Conservation (phyloP, 192 early-diverging fungal species). For the Coemansia sp. region DNA sequence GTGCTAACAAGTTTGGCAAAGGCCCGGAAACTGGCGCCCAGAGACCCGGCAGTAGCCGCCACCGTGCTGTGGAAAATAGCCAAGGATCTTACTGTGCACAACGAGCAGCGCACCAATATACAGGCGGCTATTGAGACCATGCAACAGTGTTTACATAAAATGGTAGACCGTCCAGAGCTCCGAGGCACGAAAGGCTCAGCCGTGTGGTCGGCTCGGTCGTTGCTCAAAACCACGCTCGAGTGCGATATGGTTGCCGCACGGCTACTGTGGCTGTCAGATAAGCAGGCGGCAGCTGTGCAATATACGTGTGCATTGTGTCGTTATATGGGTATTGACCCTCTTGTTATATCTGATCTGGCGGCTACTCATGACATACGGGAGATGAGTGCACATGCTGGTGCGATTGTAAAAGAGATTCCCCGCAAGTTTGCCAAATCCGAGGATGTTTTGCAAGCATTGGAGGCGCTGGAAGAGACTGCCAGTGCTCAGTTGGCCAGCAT, state of each 20-base stretch:
- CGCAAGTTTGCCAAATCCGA: slow-evolving; percentile 43
- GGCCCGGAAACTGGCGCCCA: slow-evolving; percentile 22
- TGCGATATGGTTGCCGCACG: slow-evolving; percentile 38
- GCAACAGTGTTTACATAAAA: slow-evolving; percentile 21
- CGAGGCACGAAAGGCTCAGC: slow-evolving; percentile 31
- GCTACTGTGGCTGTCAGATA: neutral
- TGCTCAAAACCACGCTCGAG: slow-evolving; percentile 47
- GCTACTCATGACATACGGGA: neutral
- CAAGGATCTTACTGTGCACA: slow-evolving; percentile 25
- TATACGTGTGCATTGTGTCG: slow-evolving; percentile 26
- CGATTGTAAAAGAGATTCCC: slow-evolving; percentile 14
- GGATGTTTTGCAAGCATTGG: slow-evolving; percentile 36
- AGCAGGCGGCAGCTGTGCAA: neutral
- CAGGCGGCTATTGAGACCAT: slow-evolving; percentile 13
- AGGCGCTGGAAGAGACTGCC: slow-evolving; percentile 37
- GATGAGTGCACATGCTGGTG: neutral
- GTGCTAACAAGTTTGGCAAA: slow-evolving; percentile 21
- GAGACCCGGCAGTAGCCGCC: slow-evolving; percentile 42
- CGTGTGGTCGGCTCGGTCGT: slow-evolving; percentile 26
- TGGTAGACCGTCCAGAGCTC: slow-evolving; percentile 17
- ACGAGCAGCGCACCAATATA: neutral
- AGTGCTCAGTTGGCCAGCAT: slow-evolving; percentile 21
- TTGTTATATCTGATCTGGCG: neutral
- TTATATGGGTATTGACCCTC: slow-evolving; percentile 23
- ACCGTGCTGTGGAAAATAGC: slow-evolving; percentile 50